Evolutionary conservation across 768 basidiomycete species (phyloP).

Genomic region (Lactifluus hygrophoroides): DNA sequence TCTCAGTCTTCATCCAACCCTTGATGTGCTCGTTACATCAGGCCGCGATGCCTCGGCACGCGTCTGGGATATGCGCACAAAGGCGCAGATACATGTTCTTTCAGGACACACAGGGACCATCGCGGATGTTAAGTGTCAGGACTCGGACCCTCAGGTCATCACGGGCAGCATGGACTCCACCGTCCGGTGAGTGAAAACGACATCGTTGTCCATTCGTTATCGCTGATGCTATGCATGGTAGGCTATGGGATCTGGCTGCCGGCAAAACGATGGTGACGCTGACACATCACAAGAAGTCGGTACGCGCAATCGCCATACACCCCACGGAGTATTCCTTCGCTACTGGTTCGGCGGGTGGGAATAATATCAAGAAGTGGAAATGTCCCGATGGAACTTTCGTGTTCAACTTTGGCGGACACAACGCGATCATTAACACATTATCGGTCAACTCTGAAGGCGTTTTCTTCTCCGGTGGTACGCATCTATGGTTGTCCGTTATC

Average conservation of each 20-base stretch:
- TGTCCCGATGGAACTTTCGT: conserved; percentile 95
- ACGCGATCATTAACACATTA: conserved; percentile 95
- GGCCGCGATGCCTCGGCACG: conserved; percentile 95
- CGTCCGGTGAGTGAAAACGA: conserved; percentile 50
- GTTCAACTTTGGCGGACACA: conserved; percentile 93
- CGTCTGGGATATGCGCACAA: conserved; percentile 99
- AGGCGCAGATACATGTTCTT: conserved; percentile 89
- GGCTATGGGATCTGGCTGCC: conserved; percentile 95
- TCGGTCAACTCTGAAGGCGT: conserved; percentile 94
- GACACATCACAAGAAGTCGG: conserved; percentile 99
- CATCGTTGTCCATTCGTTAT: neutral
- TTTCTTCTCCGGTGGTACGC: conserved; percentile 89
- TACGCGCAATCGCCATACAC: conserved; percentile 88
- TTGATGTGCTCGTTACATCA: conserved; percentile 90
- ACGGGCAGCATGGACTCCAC: conserved; percentile 99
- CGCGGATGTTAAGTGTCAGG: conserved; percentile 93
- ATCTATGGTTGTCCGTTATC: neutral
- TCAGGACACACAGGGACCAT: conserved; percentile 93
- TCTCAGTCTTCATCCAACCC: conserved; percentile 85
- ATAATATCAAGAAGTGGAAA: conserved; percentile 99
- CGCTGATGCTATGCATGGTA: conserved; percentile 25
- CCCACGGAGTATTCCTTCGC: conserved; percentile 97
- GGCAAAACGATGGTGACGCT: conserved; percentile 94
- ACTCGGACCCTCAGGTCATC: conserved; percentile 96
- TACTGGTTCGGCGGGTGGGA: conserved; percentile 92